A percentile compares a stretch with the other conserved stretches of the same genome.
Conservation (phyloP, 2,329 filamentous ascomycete species). For the Stagonosporopsis rhizophila region DNA sequence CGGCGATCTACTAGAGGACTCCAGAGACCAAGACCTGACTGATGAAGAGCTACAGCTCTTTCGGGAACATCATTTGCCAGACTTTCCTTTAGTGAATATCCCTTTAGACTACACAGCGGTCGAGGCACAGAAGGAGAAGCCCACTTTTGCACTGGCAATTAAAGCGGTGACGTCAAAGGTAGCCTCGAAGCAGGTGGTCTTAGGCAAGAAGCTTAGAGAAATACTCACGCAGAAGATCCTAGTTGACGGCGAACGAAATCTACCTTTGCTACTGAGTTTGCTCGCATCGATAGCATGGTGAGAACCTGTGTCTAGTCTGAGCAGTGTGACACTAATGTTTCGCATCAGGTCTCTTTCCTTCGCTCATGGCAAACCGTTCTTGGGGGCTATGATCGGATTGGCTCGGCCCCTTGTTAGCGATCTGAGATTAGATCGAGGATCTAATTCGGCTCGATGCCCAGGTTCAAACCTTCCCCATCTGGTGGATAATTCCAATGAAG, state of each 20-base stretch:
- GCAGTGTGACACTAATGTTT: neutral
- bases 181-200: slow-evolving; percentile 16
- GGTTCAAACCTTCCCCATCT: slow-evolving; percentile 16
- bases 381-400: slow-evolving; percentile 25
- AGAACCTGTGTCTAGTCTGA: neutral
- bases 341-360: slow-evolving; percentile 26
- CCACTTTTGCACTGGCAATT: slow-evolving; percentile 26
- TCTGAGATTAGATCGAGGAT: slow-evolving; percentile 28
- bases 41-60: slow-evolving; percentile 20
- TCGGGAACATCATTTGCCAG: slow-evolving; percentile 15
- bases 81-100: slow-evolving; percentile 26
- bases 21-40: slow-evolving; percentile 12
- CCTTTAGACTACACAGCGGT: slow-evolving; percentile 12
- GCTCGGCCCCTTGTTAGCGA: slow-evolving; percentile 29
- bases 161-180: slow-evolving; percentile 26
- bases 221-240: slow-evolving; percentile 28
- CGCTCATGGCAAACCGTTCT: slow-evolving; percentile 24
- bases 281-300: slow-evolving; percentile 33
- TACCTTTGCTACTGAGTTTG: slow-evolving; percentile 32
- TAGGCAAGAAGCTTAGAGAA: slow-evolving; percentile 27
- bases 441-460: slow-evolving; percentile 8
- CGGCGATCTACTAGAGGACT: neutral
- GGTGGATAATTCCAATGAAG: neutral
- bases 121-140: slow-evolving; percentile 17
- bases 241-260: slow-evolving; percentile 31